Conservation (phyloP, 768 basidiomycete genomes). For the Scleroderma citrinum region DNA sequence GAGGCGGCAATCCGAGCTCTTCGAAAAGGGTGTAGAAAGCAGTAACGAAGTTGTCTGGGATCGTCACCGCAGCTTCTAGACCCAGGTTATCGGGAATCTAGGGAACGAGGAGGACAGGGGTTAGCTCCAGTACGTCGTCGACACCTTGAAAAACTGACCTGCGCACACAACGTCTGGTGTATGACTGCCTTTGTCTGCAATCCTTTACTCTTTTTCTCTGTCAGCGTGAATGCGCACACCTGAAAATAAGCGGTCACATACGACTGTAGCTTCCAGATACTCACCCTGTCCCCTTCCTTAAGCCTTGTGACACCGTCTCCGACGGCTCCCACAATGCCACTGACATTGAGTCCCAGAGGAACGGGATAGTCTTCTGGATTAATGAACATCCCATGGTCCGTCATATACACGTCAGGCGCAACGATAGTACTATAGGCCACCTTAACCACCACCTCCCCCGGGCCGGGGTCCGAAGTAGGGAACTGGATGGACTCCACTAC, state of each 20-base stretch:
- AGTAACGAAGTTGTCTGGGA: constrained; percentile 40
- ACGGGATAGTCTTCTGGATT: constrained; percentile 27
- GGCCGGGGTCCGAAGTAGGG: constrained; percentile 29
- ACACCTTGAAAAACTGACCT: constrained; percentile 23
- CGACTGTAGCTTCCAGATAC: constrained; percentile 5
- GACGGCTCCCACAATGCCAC: constrained; percentile 34
- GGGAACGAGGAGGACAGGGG: neutral
- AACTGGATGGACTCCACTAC: constrained; percentile 32
- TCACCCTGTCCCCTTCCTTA: constrained; percentile 36
- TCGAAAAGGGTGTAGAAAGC: constrained; percentile 38
- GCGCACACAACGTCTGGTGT: constrained; percentile 26
- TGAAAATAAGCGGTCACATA: constrained; percentile 1
- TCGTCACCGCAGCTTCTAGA: constrained; percentile 33
- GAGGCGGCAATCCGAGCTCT: constrained; percentile 31
- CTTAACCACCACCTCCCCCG: constrained; percentile 36
- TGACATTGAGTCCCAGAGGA: constrained; percentile 32
- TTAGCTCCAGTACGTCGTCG: neutral
- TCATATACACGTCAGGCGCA: constrained; percentile 36
- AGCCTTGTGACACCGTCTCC: constrained; percentile 31
- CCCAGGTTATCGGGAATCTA: constrained; percentile 38
- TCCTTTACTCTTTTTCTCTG: constrained; percentile 24
- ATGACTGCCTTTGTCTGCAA: constrained; percentile 34
- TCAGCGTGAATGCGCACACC: constrained; percentile 26
- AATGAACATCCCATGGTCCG: constrained; percentile 29
- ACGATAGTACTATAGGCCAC: constrained; percentile 37